Conservation (phyloP, 495 filamentous ascomycete species). For the Cenococcum geophilum region DNA sequence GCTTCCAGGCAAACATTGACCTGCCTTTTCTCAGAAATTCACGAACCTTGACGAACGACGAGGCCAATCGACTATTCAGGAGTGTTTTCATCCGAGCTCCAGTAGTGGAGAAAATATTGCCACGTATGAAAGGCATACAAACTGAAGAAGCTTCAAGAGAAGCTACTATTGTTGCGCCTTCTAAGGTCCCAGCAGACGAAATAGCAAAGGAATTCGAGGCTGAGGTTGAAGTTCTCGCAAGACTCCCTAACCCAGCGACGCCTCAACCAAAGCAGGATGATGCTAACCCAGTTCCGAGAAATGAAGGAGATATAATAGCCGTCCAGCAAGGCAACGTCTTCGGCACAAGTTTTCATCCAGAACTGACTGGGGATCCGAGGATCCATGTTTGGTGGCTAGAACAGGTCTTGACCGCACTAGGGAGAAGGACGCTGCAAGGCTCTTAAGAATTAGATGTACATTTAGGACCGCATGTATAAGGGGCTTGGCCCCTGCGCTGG, state of each 20-base stretch:
- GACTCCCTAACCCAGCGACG: slow-evolving; percentile 43
- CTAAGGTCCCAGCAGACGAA: slow-evolving; percentile 35
- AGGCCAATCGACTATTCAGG: slow-evolving; percentile 50
- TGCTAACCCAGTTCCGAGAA: slow-evolving; percentile 42
- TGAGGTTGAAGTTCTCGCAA: slow-evolving; percentile 55
- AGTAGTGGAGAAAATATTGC: slow-evolving; percentile 78
- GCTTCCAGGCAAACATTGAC: slow-evolving; percentile 72
- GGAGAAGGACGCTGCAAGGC: slow-evolving; percentile 15
- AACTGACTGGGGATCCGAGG: slow-evolving; percentile 79
- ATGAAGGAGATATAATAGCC: slow-evolving; percentile 78
- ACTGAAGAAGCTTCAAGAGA: slow-evolving; percentile 45
- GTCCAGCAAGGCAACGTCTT: slow-evolving; percentile 91
- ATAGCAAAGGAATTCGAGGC: slow-evolving; percentile 27
- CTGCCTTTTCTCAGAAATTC: slow-evolving; percentile 59
- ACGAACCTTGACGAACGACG: background rate
- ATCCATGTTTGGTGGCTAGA: slow-evolving; percentile 94
- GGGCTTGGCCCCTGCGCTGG: too few relatives aligned
- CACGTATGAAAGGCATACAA: slow-evolving; percentile 48
- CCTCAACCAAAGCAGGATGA: slow-evolving; percentile 15
- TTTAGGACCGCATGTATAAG: background rate
- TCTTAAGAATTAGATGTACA: slow-evolving; percentile 14
- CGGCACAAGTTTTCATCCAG: slow-evolving; percentile 94
- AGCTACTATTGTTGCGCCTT: slow-evolving; percentile 64
- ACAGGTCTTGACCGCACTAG: slow-evolving; percentile 49
- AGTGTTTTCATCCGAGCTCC: slow-evolving; percentile 93